These are phyloP conservation scores for Pichia sp. DNA, from an alignment of 1,139 yeast genomes.

Conservation along the genomic window DNA sequence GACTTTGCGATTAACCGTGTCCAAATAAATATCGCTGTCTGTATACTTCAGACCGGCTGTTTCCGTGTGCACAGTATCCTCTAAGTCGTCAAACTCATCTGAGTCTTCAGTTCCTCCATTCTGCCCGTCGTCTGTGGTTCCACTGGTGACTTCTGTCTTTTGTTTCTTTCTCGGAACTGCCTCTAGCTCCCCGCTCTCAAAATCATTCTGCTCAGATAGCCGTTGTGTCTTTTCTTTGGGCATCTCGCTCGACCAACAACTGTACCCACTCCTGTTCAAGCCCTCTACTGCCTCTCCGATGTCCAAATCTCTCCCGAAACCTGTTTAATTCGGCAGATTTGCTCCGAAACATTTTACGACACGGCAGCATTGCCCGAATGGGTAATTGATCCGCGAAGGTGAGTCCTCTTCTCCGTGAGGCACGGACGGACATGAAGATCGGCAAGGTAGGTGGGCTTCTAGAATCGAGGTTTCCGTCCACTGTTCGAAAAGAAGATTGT, in stretches of 20 bases:
- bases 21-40: slow-evolving; percentile 39
- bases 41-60: neutral
- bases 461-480: too few species aligned
- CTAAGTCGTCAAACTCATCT: slow-evolving; percentile 16
- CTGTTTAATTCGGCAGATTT: neutral
- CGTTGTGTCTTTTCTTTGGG: neutral
- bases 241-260: neutral
- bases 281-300: neutral
- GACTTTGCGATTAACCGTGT: slow-evolving; percentile 48
- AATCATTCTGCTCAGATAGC: neutral
- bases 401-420: neutral
- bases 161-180: neutral
- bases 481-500: too few species aligned
- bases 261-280: neutral
- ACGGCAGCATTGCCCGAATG: neutral
- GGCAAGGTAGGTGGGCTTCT: neutral
- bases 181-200: neutral
- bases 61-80: slow-evolving; percentile 2
- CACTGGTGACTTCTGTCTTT: neutral
- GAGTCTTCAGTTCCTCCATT: neutral
- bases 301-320: neutral
- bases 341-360: neutral
- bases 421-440: neutral
- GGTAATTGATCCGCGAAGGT: neutral
- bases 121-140: neutral